Evolutionary conservation across 257 asterid species (phyloP), one percentile per base, ranked within the genome.

Genomic region (Verbascum thapsus): DNA sequence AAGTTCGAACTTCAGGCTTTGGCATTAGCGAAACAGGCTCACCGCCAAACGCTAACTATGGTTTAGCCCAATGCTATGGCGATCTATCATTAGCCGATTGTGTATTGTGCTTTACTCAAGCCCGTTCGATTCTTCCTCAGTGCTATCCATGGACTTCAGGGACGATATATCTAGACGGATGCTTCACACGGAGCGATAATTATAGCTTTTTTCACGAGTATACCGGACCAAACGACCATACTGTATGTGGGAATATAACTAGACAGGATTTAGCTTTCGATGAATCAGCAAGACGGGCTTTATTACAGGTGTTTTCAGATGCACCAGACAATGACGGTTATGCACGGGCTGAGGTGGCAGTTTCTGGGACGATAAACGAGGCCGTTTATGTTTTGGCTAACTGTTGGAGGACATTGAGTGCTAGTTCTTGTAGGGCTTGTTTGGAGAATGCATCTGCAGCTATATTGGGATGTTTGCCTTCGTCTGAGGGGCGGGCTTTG

Each of bases 31-130:
- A 40, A 11, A 56, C 61, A 3, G 95, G 95, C 50, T 58, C 78
- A 5, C 87, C 87, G 40, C 90, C 73, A 3, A 87, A 91, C 50
- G 59, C 74, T 1, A 81, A 73, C 69, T 83, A 79, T 15, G 95
- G 82, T 1, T 10, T 88, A 3, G 95, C 85, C 6, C 91, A 88
- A 18, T 88, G 98, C 88, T 86, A 91, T 45, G 91, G 96, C 1
- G 96, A 91, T 41, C 95, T 91, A 43, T 86, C 98, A 0, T 72
- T 56, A 13, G 81, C 75, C 10, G 96, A 91, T 58, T 91, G 98
- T 18, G 85, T 77, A 3, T 48, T 81, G 53, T 91, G 98, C 76
- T 88, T 84, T 17, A 91, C 87, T 0, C 84, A 84, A 42, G 94
- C 94, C 2, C 88, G 96, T 5, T 81, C 90, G 0, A 68, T 78